Evolutionary conservation across 768 basidiomycete genomes (phyloP).

Genomic region (Cyclocybe cylindracea): DNA sequence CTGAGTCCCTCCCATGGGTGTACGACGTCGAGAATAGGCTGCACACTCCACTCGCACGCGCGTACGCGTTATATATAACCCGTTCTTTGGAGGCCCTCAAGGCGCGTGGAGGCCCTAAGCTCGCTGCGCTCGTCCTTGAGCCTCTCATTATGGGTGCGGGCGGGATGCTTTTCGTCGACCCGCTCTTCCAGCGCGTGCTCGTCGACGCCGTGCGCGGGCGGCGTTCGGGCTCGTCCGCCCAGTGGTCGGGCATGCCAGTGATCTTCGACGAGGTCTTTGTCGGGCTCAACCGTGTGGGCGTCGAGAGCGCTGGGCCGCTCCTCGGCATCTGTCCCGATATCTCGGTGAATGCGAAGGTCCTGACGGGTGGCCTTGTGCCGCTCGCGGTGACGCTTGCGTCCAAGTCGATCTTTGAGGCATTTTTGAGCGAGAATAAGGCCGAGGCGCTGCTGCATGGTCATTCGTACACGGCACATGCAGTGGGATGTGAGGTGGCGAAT

Average conservation of each 20-base stretch:
- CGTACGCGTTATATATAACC: slow-evolving; percentile 64
- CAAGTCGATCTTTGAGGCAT: slow-evolving; percentile 77
- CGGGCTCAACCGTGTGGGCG: slow-evolving; percentile 86
- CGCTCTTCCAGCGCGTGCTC: slow-evolving; percentile 89
- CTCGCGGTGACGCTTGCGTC: slow-evolving; percentile 84
- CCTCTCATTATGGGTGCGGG: slow-evolving; percentile 94
- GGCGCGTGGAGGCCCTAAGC: slow-evolving; percentile 36
- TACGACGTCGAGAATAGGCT: slow-evolving; percentile 75
- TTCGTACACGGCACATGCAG: slow-evolving; percentile 92
- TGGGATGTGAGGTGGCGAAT: slow-evolving; percentile 91
- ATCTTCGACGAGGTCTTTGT: slow-evolving; percentile 97
- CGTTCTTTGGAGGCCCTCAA: slow-evolving; percentile 49
- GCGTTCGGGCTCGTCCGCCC: slow-evolving; percentile 28
- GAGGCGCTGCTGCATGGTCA: slow-evolving; percentile 93
- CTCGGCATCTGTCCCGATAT: slow-evolving; percentile 84
- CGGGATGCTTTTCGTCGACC: slow-evolving; percentile 97
- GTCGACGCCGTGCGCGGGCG: slow-evolving; percentile 74
- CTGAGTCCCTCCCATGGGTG: slow-evolving; percentile 52
- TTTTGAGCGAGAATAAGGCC: slow-evolving; percentile 73
- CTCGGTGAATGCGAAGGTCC: slow-evolving; percentile 87
- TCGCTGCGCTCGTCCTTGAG: slow-evolving; percentile 85
- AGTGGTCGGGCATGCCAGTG: slow-evolving; percentile 79
- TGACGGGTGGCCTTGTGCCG: slow-evolving; percentile 92
- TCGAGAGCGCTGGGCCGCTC: slow-evolving; percentile 61
- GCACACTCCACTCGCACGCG: slow-evolving; percentile 55